A percentile compares a stretch with the other conserved stretches of the same genome.
These are phyloP conservation scores for Microsporum audouinii DNA, from an alignment of 2,329 filamentous ascomycete species.

Conservation along the genomic window DNA sequence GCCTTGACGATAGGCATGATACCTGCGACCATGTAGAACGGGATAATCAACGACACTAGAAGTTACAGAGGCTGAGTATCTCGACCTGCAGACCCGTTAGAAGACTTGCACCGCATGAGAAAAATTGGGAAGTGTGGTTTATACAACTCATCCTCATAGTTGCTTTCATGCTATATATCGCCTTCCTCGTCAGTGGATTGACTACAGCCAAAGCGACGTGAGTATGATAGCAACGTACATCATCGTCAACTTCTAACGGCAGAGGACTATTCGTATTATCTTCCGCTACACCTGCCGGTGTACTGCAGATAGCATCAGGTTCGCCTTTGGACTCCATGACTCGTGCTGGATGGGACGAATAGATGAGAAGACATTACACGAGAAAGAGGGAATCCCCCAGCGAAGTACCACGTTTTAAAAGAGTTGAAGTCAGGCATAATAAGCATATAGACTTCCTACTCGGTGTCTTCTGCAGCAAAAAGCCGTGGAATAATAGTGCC, in stretches of 20 bases:
- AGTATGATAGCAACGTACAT: not conserved
- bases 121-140: not conserved
- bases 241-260: not conserved
- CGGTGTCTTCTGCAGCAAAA: not conserved
- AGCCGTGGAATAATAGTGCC: not conserved
- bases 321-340: not conserved
- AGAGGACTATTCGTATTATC: not conserved
- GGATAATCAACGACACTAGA: conserved; percentile 19
- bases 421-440: not conserved
- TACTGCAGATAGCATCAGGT: not conserved
- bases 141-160: not conserved
- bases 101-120: not conserved
- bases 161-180: not conserved
- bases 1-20: conserved; percentile 18
- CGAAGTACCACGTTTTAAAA: not conserved
- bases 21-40: conserved; percentile 21
- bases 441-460: not conserved
- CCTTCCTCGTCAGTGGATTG: not conserved
- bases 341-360: no score
- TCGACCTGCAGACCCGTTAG: conserved; percentile 6
- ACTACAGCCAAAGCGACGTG: not conserved
- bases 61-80: conserved; percentile 10
- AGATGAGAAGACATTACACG: no score
- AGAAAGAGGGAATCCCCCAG: not conserved
- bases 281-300: not conserved